These are phyloP conservation scores for Dendrobium officinale DNA, from an alignment of 106 monocot genomes.

Conservation along the genomic window DNA sequence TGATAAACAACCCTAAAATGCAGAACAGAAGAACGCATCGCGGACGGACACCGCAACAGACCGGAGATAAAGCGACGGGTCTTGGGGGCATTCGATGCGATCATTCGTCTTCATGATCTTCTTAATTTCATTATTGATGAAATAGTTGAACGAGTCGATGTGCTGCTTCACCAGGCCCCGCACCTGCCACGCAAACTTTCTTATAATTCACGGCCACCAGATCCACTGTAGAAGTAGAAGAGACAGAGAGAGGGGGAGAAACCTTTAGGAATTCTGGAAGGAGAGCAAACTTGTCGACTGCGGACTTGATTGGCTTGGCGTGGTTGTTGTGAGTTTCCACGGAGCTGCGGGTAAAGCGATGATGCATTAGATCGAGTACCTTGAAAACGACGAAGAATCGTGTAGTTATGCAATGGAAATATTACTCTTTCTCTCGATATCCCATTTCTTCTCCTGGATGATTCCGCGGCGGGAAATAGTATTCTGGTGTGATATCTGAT, in stretches of 20 bases:
- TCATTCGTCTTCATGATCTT: conserved; percentile 86
- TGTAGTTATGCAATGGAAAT: neutral
- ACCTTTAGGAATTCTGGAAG: conserved; percentile 83
- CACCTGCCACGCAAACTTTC: conserved; percentile 31
- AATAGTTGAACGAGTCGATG: conserved; percentile 87
- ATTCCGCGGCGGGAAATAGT: neutral
- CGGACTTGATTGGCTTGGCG: conserved; percentile 48
- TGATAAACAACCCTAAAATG: neutral
- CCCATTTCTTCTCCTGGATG: neutral
- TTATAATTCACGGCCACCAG: neutral
- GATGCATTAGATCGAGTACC: neutral
- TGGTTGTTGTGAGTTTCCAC: conserved; percentile 17
- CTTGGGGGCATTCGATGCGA: conserved; percentile 35
- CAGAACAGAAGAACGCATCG: neutral
- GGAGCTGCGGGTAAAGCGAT: neutral
- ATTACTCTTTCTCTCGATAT: neutral
- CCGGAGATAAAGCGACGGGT: conserved; percentile 52
- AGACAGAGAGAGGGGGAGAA: neutral
- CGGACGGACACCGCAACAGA: neutral
- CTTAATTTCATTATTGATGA: conserved; percentile 61
- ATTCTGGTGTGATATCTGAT: neutral
- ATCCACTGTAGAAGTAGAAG: neutral
- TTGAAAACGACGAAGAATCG: neutral
- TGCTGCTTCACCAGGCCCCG: conserved; percentile 92
- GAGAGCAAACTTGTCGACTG: conserved; percentile 77